Base-by-base conservation (phyloP, 139 green algal species). In the Chlorella vulgaris region DNA sequence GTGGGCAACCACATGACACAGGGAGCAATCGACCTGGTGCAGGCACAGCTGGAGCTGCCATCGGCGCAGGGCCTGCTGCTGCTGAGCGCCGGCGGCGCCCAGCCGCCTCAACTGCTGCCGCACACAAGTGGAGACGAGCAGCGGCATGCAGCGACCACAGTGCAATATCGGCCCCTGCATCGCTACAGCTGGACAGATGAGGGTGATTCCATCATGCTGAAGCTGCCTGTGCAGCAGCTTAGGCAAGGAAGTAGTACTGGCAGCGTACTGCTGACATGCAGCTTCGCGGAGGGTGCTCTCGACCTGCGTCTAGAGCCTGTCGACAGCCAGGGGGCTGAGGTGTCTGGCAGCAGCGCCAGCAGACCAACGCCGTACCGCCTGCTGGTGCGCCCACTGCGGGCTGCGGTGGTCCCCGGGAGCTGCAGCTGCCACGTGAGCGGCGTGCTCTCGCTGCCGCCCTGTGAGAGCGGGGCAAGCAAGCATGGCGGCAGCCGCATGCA, bases 1-100 rank as follows among this genome's bases (percentile, higher is more conserved):
- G 93, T 97, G 58, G 93, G 93, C 1, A 92, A 96, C 81, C 89
- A 93, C 79, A 97, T 97, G 93, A 94, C 91, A 35, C 87, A 91
- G 66, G 93, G 88, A 7, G 93, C 93, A 13, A 93, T 96, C 50
- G 93, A 96, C 69, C 82, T 97, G 21, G 91, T 96, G 8, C 87
- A 94, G 65, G 86, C 81, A n/a, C 61, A 82, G 53, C 55, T 90
- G 35, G 47, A 73, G 26, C 40, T 29, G 33, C 69, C 80, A 0
- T 18, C 33, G 0, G 8, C 19, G 7, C 33, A 8, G 10, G 18
- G 31, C 8, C 26, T 38, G 7, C 76, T 75, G 76, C 76, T 75
- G 43, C 33, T 66, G 62, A 61, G 76, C 0, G 42, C 22, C 10
- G 40, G 38, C 5, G 38, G 55, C 4, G 13, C 55, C 55, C 29